Conservation (phyloP, 352 stramenopile genomes). For the Phytophthora cryptogea region DNA sequence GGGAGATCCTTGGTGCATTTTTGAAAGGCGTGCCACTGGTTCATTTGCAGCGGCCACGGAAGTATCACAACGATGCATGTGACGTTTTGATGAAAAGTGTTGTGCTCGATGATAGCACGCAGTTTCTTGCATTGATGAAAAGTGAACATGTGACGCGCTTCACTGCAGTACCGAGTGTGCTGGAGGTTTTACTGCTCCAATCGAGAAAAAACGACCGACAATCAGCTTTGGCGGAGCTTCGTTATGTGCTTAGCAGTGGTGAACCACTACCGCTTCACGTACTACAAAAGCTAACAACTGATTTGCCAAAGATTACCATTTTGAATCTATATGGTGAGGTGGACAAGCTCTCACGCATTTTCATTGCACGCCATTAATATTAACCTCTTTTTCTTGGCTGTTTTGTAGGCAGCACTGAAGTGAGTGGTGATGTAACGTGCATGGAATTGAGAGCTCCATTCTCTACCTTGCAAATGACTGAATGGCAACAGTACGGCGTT, state of each 20-base stretch:
- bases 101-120: slow-evolving; percentile 38
- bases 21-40: slow-evolving; percentile 46
- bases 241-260: slow-evolving; percentile 56
- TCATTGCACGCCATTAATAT: background rate
- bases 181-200: slow-evolving; percentile 49
- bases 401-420: slow-evolving; percentile 57
- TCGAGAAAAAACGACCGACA: slow-evolving; percentile 1
- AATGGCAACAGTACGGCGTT: slow-evolving; percentile 45
- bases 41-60: slow-evolving; percentile 26
- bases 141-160: slow-evolving; percentile 42
- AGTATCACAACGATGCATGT: background rate
- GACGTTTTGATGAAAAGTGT: slow-evolving; percentile 28
- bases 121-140: slow-evolving; percentile 33
- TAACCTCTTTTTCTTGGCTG: slow-evolving; percentile 1
- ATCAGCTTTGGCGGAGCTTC: slow-evolving; percentile 24
- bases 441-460: slow-evolving; percentile 39
- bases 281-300: slow-evolving; percentile 16
- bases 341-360: background rate
- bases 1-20: slow-evolving; percentile 58
- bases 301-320: slow-evolving; percentile 38
- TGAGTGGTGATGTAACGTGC: slow-evolving; percentile 65
- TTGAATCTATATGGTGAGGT: slow-evolving; percentile 66
- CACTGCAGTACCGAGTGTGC: slow-evolving; percentile 54
- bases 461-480: slow-evolving; percentile 6
- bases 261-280: slow-evolving; percentile 44